These are phyloP conservation scores for Calonectria multiphialidica DNA, from an alignment of 2,329 filamentous ascomycete species.

Conservation along the genomic window DNA sequence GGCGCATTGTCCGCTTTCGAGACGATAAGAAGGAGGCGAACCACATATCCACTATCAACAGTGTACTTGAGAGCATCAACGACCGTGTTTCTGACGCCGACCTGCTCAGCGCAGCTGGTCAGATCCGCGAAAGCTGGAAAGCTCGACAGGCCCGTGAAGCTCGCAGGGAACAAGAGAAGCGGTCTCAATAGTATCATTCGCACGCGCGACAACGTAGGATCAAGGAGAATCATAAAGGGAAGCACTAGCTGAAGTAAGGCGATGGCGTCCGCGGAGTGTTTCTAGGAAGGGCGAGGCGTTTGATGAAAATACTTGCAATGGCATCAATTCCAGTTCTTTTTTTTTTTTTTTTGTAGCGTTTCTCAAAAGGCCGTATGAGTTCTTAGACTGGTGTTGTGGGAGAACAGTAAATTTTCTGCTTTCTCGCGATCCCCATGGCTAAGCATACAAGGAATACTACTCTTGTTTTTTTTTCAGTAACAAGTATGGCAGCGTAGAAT, in stretches of 20 bases:
- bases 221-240: background rate
- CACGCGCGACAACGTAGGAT: background rate
- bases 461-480: background rate
- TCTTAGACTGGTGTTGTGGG: background rate
- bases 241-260: background rate
- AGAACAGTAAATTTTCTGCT: background rate
- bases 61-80: slow-evolving; percentile 89
- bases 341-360: slow-evolving; percentile 8
- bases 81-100: slow-evolving; percentile 89
- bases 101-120: slow-evolving; percentile 74
- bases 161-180: slow-evolving; percentile 43
- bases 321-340: background rate
- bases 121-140: slow-evolving; percentile 88
- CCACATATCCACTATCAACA: slow-evolving; percentile 85
- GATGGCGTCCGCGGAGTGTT: slow-evolving; percentile 32
- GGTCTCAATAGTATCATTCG: slow-evolving; percentile 19
- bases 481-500: background rate
- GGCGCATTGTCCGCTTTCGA: slow-evolving; percentile 90
- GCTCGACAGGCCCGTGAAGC: slow-evolving; percentile 57
- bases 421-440: background rate
- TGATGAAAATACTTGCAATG: slow-evolving; percentile 18
- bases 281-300: slow-evolving; percentile 39
- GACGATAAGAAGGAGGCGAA: slow-evolving; percentile 96
- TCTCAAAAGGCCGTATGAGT: background rate
- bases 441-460: background rate